A percentile compares a stretch with the other conserved stretches of the same genome.
phyloP scores from a whole-genome alignment of 805 yeast genomes.

The Suhomyces canberraensis region DNA sequence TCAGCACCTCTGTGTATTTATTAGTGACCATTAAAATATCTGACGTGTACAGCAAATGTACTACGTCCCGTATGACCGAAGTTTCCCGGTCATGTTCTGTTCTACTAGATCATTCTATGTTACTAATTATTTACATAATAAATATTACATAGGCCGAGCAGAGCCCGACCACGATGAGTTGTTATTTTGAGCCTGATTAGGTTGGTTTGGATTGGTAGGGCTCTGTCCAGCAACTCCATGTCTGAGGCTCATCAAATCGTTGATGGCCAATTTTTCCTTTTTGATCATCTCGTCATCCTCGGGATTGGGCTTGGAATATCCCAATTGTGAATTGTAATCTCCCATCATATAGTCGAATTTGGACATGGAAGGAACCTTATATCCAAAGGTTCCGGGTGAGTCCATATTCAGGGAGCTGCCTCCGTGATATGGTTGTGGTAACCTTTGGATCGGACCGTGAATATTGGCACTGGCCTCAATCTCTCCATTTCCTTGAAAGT shows the following conservation, averaged over 20 bases:
- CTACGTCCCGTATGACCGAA: too few species aligned
- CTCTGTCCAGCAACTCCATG: slow-evolving; percentile 3
- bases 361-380: slow-evolving; percentile 9
- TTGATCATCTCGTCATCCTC: slow-evolving; percentile 21
- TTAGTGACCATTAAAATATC: too few species aligned
- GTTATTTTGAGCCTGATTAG: neutral
- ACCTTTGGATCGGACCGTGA: neutral
- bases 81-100: too few species aligned
- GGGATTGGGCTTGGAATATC: neutral
- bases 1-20: too few species aligned
- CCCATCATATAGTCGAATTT: slow-evolving; percentile 12
- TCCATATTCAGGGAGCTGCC: neutral
- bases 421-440: neutral
- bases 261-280: slow-evolving; percentile 29
- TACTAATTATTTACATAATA: slow-evolving; percentile 1
- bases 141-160: neutral
- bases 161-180: neutral
- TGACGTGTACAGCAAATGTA: too few species aligned
- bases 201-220: too few species aligned
- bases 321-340: slow-evolving; percentile 5
- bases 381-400: slow-evolving; percentile 4
- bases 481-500: neutral
- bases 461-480: neutral
- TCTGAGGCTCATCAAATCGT: slow-evolving; percentile 15
- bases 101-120: too few species aligned